These are phyloP conservation scores for Pseudisothecium myosuroides DNA, from an alignment of 225 moss, liverwort and hornwort genomes.

Conservation along the genomic window DNA sequence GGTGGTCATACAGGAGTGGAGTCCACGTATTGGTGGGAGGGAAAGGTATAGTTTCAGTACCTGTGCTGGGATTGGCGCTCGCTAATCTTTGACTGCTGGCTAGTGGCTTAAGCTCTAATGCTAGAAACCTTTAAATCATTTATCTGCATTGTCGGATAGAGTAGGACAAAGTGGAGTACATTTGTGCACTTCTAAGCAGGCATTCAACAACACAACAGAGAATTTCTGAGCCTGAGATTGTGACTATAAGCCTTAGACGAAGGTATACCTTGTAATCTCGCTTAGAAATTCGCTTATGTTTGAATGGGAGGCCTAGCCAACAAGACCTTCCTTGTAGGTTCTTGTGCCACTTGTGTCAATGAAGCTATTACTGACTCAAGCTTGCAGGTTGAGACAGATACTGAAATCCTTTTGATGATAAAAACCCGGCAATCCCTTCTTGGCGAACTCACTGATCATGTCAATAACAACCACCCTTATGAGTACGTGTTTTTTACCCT, in stretches of 20 bases:
- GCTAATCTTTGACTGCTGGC: neutral
- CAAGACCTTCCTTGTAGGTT: neutral
- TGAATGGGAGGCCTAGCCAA: neutral
- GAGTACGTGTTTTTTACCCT: conserved; percentile 29
- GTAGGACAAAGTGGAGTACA: neutral
- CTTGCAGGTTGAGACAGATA: conserved; percentile 60
- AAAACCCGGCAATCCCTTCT: conserved; percentile 65
- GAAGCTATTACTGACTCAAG: neutral
- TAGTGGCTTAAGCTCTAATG: neutral
- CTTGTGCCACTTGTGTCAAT: neutral
- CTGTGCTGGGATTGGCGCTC: neutral
- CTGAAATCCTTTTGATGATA: conserved; percentile 59
- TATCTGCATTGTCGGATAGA: neutral
- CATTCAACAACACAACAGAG: neutral
- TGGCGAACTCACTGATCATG: conserved; percentile 52
- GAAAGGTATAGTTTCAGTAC: conserved; percentile 40
- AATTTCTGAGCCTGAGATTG: neutral
- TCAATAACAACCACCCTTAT: conserved; percentile 69
- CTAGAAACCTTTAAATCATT: neutral
- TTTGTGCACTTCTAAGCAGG: neutral
- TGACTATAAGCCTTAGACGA: neutral
- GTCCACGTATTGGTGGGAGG: conserved; percentile 86
- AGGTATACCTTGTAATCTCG: neutral
- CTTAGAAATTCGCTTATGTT: neutral
- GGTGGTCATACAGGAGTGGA: conserved; percentile 48